phyloP scores from a whole-genome alignment of 139 green algal genomes.

The Spirogloea muscicola region DNA sequence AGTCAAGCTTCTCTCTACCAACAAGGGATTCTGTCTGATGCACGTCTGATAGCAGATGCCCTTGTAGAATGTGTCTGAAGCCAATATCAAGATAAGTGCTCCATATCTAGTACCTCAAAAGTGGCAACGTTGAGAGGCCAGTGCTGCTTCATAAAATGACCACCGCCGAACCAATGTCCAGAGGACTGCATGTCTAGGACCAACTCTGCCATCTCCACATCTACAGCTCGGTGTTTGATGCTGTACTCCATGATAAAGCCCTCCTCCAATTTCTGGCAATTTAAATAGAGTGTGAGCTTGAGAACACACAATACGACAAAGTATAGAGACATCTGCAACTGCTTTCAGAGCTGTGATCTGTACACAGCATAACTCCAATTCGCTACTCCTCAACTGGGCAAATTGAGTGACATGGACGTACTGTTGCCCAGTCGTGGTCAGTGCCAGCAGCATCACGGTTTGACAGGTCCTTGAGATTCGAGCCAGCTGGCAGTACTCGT shows the following conservation, averaged over 20 bases:
- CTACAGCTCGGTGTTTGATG: background rate
- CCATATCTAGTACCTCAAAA: constrained; percentile 53
- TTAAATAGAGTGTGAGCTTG: background rate
- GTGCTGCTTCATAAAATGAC: constrained; percentile 62
- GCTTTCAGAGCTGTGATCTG: too few relatives aligned
- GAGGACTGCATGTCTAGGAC: constrained; percentile 48
- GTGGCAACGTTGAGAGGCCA: constrained; percentile 61
- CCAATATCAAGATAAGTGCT: too few relatives aligned
- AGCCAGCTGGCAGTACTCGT: constrained; percentile 13
- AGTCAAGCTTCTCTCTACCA: too few relatives aligned
- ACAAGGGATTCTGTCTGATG: too few relatives aligned
- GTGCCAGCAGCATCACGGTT: background rate
- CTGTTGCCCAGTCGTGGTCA: constrained; percentile 3
- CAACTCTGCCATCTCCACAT: constrained; percentile 56
- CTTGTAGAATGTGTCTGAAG: too few relatives aligned
- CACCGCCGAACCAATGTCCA: constrained; percentile 63
- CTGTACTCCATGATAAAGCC: constrained; percentile 43
- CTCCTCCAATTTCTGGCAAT: constrained; percentile 22
- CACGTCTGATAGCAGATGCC: too few relatives aligned
- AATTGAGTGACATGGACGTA: background rate
- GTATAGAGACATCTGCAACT: background rate
- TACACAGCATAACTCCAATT: background rate
- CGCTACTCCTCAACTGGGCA: background rate
- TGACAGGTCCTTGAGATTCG: constrained; percentile 1
- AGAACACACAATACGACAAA: background rate